Percentiles rank a stretch among this genome's conserved stretches.
These are phyloP conservation scores for Bertia moriformis DNA, from an alignment of 2,329 filamentous ascomycete genomes.

Conservation along the genomic window DNA sequence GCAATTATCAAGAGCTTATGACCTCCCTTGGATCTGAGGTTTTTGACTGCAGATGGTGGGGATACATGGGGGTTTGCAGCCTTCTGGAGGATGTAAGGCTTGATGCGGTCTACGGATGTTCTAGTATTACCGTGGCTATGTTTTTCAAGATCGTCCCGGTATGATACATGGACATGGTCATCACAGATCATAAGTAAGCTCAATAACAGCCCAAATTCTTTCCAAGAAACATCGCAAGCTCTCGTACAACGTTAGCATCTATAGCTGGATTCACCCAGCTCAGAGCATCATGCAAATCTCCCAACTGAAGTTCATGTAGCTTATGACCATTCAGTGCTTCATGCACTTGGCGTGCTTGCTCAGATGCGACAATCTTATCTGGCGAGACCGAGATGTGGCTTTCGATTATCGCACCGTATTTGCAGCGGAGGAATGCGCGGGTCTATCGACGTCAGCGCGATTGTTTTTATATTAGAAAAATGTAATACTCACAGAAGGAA, in stretches of 20 bases:
- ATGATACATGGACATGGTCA: too few relatives aligned
- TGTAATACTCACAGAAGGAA: conserved; percentile 24
- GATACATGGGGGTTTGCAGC: too few relatives aligned
- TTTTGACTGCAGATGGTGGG: too few relatives aligned
- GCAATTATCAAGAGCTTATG: too few relatives aligned
- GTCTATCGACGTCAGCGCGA: conserved; percentile 13
- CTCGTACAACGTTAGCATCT: background rate
- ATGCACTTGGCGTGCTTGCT: conserved; percentile 16
- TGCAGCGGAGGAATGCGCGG: conserved; percentile 21
- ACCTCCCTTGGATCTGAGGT: too few relatives aligned
- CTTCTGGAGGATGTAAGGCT: too few relatives aligned
- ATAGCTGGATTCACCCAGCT: background rate
- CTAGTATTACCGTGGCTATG: too few relatives aligned
- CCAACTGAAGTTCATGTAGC: background rate
- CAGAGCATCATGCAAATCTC: background rate
- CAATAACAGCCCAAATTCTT: background rate
- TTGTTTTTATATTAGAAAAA: too few relatives aligned
- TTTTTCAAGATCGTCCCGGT: too few relatives aligned
- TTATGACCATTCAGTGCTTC: conserved; percentile 13
- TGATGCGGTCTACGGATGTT: too few relatives aligned
- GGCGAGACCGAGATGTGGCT: conserved; percentile 20
- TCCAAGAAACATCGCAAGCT: background rate
- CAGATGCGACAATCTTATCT: conserved; percentile 12
- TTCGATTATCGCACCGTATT: conserved; percentile 21
- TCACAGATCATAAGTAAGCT: too few relatives aligned